phyloP scores from a whole-genome alignment of 495 filamentous ascomycete species.

The Penicillium goetzii region DNA sequence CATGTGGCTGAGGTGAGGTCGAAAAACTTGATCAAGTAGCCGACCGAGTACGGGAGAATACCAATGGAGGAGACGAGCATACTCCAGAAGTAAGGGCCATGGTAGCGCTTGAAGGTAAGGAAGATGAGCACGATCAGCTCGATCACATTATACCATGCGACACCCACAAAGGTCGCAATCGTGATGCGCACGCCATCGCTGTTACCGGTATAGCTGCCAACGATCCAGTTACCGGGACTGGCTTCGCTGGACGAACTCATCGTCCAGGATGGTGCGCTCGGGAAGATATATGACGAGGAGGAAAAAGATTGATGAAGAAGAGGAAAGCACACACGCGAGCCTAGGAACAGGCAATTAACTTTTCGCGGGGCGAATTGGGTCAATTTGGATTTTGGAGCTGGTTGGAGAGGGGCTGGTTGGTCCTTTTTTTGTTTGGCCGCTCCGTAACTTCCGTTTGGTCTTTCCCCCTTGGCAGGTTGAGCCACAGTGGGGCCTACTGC shows the following conservation, averaged over 20 bases:
- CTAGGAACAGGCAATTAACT: neutral
- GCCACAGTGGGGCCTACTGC: neutral
- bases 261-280: neutral
- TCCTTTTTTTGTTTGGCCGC: neutral
- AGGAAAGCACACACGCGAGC: neutral
- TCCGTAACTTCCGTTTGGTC: neutral
- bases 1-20: conserved; percentile 32
- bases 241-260: conserved; percentile 33
- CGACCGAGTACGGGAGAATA: conserved; percentile 39
- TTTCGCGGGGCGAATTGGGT: neutral
- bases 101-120: conserved; percentile 43
- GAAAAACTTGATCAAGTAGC: conserved; percentile 45
- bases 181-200: conserved; percentile 40
- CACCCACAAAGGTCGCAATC: conserved; percentile 40
- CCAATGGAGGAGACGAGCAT: conserved; percentile 42
- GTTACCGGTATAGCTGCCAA: conserved; percentile 32
- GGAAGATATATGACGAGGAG: neutral
- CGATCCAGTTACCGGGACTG: conserved; percentile 36
- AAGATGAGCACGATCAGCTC: conserved; percentile 49
- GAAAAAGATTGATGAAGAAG: neutral
- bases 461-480: neutral
- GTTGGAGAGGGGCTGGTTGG: conserved; percentile 5
- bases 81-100: conserved; percentile 50
- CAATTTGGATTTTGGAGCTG: neutral
- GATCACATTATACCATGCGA: conserved; percentile 44